Percentiles rank a stretch among this genome's conserved stretches.
These are phyloP conservation scores for Dothistroma pini DNA, from an alignment of 2,329 filamentous ascomycete species.

Conservation along the genomic window DNA sequence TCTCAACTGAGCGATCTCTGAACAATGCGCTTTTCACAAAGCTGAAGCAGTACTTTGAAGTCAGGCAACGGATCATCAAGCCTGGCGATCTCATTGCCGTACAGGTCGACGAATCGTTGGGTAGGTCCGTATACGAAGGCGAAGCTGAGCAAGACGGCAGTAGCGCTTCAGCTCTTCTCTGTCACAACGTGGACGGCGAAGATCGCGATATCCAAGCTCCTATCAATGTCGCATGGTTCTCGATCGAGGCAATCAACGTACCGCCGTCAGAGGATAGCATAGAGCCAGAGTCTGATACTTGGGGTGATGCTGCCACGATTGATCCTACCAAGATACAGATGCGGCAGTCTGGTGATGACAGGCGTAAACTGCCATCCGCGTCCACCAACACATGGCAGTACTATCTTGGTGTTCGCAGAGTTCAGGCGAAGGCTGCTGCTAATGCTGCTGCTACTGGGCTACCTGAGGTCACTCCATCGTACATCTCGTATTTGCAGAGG, in stretches of 20 bases:
- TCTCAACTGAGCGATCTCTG: constrained; percentile 78
- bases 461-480: constrained; percentile 40
- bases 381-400: constrained; percentile 80
- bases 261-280: constrained; percentile 48
- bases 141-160: constrained; percentile 67
- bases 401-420: constrained; percentile 73
- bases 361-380: constrained; percentile 72
- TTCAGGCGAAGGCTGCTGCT: constrained; percentile 53
- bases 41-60: constrained; percentile 83
- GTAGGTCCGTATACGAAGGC: constrained; percentile 73
- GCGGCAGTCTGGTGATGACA: constrained; percentile 85
- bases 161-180: constrained; percentile 40
- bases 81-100: constrained; percentile 86
- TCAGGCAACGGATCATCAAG: constrained; percentile 75
- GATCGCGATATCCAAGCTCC: constrained; percentile 7
- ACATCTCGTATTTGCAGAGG: constrained; percentile 48
- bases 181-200: constrained; percentile 49
- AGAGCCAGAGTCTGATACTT: constrained; percentile 64
- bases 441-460: constrained; percentile 25
- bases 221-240: constrained; percentile 78
- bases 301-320: constrained; percentile 82
- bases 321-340: constrained; percentile 85
- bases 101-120: constrained; percentile 80
- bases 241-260: constrained; percentile 67
- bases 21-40: constrained; percentile 84